Base-by-base conservation (phyloP, 1,139 yeast genomes). In the Meyerozyma sp. region DNA sequence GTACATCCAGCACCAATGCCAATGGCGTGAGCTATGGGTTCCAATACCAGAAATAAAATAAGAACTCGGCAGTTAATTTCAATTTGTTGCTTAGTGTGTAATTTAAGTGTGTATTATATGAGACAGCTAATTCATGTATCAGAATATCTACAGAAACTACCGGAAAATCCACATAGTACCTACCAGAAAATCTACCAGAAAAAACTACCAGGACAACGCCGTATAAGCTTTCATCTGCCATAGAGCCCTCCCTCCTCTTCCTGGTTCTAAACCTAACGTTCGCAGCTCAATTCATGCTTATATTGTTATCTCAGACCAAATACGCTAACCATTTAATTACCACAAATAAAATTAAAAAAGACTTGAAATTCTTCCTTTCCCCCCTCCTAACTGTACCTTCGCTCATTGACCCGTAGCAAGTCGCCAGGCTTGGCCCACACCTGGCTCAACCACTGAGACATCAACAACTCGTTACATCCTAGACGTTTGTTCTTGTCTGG, bases 371-470 rank as follows among this genome's bases (percentile, higher is more conserved):
- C n/a, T n/a, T n/a, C n/a, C 28, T 10, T 26, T 5, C 4, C 11
- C 28, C 4, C 28, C 28, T 26, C 4, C 10, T 10, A 27, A 27
- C 13, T 27, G 13, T 27, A 30, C 20, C 16, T 13, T 35, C 39
- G 42, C 32, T 45, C 48, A 5, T 37, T 32, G 36, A 59, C 48
- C 26, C 53, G 47, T 2, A 65, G 48, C 42, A 73, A 57, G 35
- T 70, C 77, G 42, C 62, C 63, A 4, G 75, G 65, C 43, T 68
- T 58, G n/a, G 76, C 73, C 51, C 70, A 73, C 8, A 68, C 72
- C 46, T 70, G 75, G n/a, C 51, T 49, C 35, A 73, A 51, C 78
- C 78, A 73, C 41, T 61, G 61, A 2, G 72, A 60, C 8, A 56
- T 7, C 29, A 51, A 40, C 29, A 52, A 39, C 30, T 39, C 32